Evolutionary conservation across 1,139 yeast genomes (phyloP).

Genomic region (Protomyces macrosporus): DNA sequence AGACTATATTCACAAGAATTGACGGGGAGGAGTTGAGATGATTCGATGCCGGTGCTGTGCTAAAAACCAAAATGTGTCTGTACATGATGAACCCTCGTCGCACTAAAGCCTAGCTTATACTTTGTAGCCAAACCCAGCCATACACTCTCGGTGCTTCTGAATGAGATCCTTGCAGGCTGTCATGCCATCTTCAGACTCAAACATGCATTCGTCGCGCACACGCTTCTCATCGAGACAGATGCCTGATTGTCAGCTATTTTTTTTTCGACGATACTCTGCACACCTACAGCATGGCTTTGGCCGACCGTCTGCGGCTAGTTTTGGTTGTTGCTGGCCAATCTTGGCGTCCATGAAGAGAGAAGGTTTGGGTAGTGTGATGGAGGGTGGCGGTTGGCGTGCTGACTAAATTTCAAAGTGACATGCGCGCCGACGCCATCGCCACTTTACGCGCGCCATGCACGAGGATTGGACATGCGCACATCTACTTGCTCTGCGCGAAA

Average conservation of each 20-base stretch:
- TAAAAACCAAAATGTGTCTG: neutral
- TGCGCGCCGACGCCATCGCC: no score
- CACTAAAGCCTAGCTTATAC: neutral
- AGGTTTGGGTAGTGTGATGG: neutral
- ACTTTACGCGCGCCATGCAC: no score
- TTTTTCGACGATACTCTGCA: neutral
- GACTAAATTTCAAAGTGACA: neutral
- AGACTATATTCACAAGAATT: no score
- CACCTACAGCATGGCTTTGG: conserved; percentile 20
- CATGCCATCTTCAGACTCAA: conserved; percentile 23
- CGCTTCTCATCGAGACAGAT: conserved; percentile 22
- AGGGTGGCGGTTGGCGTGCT: neutral
- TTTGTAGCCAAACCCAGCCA: conserved; percentile 25
- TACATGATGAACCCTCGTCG: no score
- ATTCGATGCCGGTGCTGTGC: neutral
- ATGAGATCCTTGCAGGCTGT: conserved; percentile 15
- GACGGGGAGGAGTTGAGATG: no score
- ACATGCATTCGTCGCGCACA: conserved; percentile 22
- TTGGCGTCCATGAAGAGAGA: conserved; percentile 3
- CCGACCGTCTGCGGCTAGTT: conserved; percentile 24
- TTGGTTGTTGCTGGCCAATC: conserved; percentile 20
- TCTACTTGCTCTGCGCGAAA: no score
- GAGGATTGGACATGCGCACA: no score
- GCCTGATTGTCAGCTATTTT: neutral
- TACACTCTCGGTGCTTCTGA: conserved; percentile 19